Evolutionary conservation across 2,329 filamentous ascomycete genomes (phyloP), one percentile per base, ranked within the genome.

Genomic region (Boeremia exigua): DNA sequence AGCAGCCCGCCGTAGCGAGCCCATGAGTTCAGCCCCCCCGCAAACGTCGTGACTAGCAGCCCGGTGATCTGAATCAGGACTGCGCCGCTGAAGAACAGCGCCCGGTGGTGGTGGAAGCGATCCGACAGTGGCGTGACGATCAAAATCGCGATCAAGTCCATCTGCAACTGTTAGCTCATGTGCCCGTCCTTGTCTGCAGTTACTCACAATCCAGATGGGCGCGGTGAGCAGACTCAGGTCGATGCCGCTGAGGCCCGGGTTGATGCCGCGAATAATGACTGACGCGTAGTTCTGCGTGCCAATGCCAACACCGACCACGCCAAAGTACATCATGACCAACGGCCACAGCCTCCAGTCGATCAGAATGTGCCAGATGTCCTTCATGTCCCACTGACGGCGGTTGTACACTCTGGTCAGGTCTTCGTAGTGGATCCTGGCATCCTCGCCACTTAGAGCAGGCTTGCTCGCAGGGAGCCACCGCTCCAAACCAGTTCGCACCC

Each of bases 281-380:
- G 88, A 94, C 29, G 89, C 91, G 70, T 96, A 96, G 42, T 90
- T 86, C 77, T 96, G 92, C 0, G 91, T 92, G 39, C 92, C 92
- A 59, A 96, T 96, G 8, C 92, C 92, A 3, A 96, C 92, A 19
- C 92, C 92, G 1, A 96, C 92, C 3, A 96, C 92, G 17, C 92
- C 92, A 77, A 96, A 96, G 77, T 96, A 96, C 92, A 96, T 96
- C 48, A 96, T 71, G 1, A 88, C 83, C 62, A 96, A 77, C 1
- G 92, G 92, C 89, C 91, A 96, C 15, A 96, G 81, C 2, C 92
- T 86, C 92, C 92, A 96, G 75, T 96, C 92, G 32, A 90, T 81
- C 28, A 96, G 78, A 1, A 96, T 90, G 23, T 80, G 78, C 23
- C 80, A 79, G 1, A 96, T 80, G 63, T 96, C 91, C 49, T 79